phyloP scores from a whole-genome alignment of 2,329 filamentous ascomycete genomes.

The Biscogniauxia mediterranea region DNA sequence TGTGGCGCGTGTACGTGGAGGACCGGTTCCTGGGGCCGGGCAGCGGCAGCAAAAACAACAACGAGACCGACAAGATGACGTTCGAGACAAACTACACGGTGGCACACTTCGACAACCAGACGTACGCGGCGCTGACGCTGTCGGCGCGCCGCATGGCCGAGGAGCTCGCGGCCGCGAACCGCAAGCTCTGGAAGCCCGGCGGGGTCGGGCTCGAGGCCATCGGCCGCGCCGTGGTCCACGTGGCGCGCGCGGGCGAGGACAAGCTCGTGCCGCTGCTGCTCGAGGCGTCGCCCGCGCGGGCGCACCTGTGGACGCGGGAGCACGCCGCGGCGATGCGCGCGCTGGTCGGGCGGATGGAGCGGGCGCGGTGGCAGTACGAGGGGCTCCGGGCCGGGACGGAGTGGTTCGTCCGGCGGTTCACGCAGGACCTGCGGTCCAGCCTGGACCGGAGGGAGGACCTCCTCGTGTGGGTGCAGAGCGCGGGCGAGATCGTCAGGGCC shows the following conservation, averaged over 20 bases:
- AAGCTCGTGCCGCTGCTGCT: background rate
- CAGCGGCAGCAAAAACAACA: background rate
- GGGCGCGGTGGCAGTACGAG: background rate
- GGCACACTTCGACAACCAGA: background rate
- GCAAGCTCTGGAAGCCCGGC: slow-evolving; percentile 1
- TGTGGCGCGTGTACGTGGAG: slow-evolving; percentile 1
- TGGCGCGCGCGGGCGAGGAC: background rate
- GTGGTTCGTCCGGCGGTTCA: background rate
- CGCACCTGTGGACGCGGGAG: background rate
- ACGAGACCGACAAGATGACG: too few species aligned
- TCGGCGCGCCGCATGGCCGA: slow-evolving; percentile 1
- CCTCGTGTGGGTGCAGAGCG: slow-evolving; percentile 5
- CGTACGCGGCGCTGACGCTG: background rate
- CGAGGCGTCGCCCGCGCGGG: background rate
- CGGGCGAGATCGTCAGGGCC: slow-evolving; percentile 9
- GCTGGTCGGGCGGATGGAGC: background rate
- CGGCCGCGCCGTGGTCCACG: background rate
- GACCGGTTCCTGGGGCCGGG: background rate
- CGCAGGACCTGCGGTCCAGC: background rate
- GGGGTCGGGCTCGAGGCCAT: background rate
- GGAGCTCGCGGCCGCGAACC: slow-evolving; percentile 5
- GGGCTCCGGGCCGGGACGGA: background rate
- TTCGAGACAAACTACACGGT: background rate
- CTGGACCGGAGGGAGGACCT: background rate
- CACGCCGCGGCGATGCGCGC: background rate